phyloP scores from a whole-genome alignment of 1,139 yeast species.

The Lodderomyces parapsilosis region DNA sequence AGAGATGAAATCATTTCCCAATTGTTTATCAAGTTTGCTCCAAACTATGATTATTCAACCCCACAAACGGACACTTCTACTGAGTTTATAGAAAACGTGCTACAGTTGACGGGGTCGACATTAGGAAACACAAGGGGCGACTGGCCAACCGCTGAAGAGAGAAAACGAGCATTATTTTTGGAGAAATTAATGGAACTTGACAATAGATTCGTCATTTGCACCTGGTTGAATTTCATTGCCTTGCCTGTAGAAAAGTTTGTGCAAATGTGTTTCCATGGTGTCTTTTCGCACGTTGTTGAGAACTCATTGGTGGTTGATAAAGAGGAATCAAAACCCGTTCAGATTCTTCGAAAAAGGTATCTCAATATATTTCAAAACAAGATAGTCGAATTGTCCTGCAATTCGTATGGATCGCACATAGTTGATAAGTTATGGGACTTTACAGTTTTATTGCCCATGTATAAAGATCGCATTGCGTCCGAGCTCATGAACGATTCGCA shows the following conservation, averaged over 20 bases:
- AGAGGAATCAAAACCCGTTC: constrained; percentile 49
- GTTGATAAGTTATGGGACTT: constrained; percentile 84
- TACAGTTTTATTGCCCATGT: constrained; percentile 73
- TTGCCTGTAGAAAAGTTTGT: constrained; percentile 57
- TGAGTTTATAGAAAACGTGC: constrained; percentile 60
- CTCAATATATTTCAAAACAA: constrained; percentile 60
- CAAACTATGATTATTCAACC: constrained; percentile 37
- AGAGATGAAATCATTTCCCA: constrained; percentile 64
- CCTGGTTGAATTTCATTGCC: constrained; percentile 60
- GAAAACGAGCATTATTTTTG: constrained; percentile 73
- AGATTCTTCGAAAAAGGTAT: constrained; percentile 63
- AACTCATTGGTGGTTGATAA: constrained; percentile 45
- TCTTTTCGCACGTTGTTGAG: constrained; percentile 83
- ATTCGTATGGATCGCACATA: constrained; percentile 90
- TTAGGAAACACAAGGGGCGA: constrained; percentile 80
- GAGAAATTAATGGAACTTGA: constrained; percentile 73
- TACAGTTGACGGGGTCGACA: constrained; percentile 66
- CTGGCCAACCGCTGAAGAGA: constrained; percentile 90
- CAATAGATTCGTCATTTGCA: constrained; percentile 52
- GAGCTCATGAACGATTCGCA: constrained; percentile 62
- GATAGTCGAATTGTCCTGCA: constrained; percentile 65
- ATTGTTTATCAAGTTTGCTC: constrained; percentile 59
- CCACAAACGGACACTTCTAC: constrained; percentile 33
- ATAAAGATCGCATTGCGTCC: constrained; percentile 82
- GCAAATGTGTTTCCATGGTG: constrained; percentile 84